Evolutionary conservation across 1,284 basidiomycete genomes (phyloP).

Genomic region (Phlebopus sp.): DNA sequence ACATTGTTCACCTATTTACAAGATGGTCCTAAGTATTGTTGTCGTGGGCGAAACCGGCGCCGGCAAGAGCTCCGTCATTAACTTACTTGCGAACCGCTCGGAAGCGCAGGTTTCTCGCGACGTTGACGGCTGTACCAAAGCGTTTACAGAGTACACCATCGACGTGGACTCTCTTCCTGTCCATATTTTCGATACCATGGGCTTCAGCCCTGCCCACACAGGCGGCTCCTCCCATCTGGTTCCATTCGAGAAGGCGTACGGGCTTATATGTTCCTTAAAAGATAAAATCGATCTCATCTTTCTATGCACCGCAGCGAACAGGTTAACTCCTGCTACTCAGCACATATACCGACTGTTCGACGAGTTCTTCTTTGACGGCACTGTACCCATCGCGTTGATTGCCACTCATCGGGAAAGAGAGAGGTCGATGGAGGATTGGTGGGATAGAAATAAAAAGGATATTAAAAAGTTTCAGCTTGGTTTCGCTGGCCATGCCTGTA

Average conservation of each 20-base stretch:
- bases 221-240: conserved; percentile 19
- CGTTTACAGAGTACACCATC: neutral
- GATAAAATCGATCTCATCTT: conserved; percentile 26
- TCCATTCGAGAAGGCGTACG: conserved; percentile 27
- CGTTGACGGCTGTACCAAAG: conserved; percentile 1
- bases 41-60: conserved; percentile 80
- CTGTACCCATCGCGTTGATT: conserved; percentile 34
- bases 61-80: conserved; percentile 80
- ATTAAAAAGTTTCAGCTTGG: conserved; percentile 17
- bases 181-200: conserved; percentile 33
- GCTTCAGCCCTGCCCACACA: conserved; percentile 23
- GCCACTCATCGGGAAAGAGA: conserved; percentile 38
- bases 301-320: conserved; percentile 25
- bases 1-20: neutral
- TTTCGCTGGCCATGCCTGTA: conserved; percentile 21
- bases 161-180: conserved; percentile 3
- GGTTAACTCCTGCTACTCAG: conserved; percentile 25
- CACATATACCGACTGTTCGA: conserved; percentile 27
- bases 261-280: conserved; percentile 22
- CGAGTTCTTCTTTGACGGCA: conserved; percentile 24
- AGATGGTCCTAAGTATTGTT: conserved; percentile 48
- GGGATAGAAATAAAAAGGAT: conserved; percentile 21
- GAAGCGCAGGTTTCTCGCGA: neutral
- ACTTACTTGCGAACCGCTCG: conserved; percentile 49
- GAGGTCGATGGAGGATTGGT: conserved; percentile 19